Conservation (phyloP, 2,329 filamentous ascomycete genomes). For the Stagonosporopsis cucurbitacearum region DNA sequence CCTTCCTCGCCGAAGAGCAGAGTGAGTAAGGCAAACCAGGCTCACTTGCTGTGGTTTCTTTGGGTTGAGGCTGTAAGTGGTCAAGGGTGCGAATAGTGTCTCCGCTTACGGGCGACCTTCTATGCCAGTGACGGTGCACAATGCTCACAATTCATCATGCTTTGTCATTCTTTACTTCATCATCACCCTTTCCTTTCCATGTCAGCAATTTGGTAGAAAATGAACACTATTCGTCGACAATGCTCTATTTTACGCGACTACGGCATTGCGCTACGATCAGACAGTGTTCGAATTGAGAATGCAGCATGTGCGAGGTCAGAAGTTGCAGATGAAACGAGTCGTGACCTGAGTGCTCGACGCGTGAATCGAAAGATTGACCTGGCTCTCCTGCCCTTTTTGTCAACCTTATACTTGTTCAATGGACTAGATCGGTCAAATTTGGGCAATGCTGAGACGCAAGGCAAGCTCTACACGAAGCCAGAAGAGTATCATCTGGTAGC, state of each 20-base stretch:
- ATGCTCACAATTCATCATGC: neutral
- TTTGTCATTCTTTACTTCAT: neutral
- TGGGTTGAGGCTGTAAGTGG: neutral
- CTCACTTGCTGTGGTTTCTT: neutral
- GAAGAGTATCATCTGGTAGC: neutral
- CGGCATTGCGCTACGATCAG: neutral
- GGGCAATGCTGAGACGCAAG: conserved; percentile 37
- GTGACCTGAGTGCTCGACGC: neutral
- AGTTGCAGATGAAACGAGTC: neutral
- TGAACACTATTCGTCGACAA: neutral
- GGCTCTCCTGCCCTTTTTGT: conserved; percentile 29
- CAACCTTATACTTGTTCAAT: conserved; percentile 33
- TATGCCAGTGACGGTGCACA: neutral
- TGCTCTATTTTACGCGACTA: neutral
- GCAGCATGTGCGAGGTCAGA: neutral
- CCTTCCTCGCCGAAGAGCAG: neutral
- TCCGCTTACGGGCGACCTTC: neutral
- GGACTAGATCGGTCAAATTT: conserved; percentile 34
- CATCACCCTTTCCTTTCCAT: neutral
- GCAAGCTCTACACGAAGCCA: conserved; percentile 6
- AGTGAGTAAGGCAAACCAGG: neutral
- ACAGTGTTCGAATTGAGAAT: neutral
- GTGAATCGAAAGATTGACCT: conserved; percentile 22
- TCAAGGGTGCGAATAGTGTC: neutral
- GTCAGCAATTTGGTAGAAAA: neutral